phyloP scores from a whole-genome alignment of 2,329 filamentous ascomycete genomes.

The Curvularia lunata region DNA sequence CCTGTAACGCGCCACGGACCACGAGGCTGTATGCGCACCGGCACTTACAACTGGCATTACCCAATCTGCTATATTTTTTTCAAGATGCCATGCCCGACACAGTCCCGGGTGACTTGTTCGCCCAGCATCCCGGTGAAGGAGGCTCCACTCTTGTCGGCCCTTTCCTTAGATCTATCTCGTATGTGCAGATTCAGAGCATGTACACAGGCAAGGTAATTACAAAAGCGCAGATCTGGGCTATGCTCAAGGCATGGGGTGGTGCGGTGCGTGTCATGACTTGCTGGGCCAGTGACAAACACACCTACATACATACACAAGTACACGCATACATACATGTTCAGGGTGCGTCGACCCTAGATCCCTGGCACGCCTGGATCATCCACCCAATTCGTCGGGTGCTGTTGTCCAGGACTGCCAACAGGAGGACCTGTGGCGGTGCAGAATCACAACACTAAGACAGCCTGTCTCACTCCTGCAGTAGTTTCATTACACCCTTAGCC shows the following conservation, averaged over 20 bases:
- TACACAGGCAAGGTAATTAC: slow-evolving; percentile 34
- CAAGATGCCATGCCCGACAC: slow-evolving; percentile 12
- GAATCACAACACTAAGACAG: slow-evolving; percentile 3
- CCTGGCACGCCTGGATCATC: neutral
- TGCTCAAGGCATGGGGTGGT: slow-evolving; percentile 31
- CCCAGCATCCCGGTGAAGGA: slow-evolving; percentile 36
- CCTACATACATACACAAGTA: neutral
- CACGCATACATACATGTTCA: slow-evolving; percentile 10
- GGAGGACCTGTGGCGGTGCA: slow-evolving; percentile 15
- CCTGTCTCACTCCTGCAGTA: slow-evolving; percentile 13
- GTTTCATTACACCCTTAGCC: slow-evolving; percentile 3
- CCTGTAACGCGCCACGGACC: slow-evolving; percentile 19
- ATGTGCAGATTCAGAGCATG: slow-evolving; percentile 12
- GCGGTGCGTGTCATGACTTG: slow-evolving; percentile 21
- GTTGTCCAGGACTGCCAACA: slow-evolving; percentile 7
- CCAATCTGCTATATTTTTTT: slow-evolving; percentile 15
- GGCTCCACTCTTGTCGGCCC: slow-evolving; percentile 23
- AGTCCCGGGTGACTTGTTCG: slow-evolving; percentile 5
- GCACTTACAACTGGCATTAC: slow-evolving; percentile 15
- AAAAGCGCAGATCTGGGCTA: slow-evolving; percentile 30
- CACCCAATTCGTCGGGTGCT: neutral
- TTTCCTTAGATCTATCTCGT: slow-evolving; percentile 17
- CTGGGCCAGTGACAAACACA: slow-evolving; percentile 17
- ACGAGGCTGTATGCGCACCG: slow-evolving; percentile 34
- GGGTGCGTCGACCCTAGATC: neutral